phyloP scores from a whole-genome alignment of 345 rosid species.

The Pistacia atlantica region DNA sequence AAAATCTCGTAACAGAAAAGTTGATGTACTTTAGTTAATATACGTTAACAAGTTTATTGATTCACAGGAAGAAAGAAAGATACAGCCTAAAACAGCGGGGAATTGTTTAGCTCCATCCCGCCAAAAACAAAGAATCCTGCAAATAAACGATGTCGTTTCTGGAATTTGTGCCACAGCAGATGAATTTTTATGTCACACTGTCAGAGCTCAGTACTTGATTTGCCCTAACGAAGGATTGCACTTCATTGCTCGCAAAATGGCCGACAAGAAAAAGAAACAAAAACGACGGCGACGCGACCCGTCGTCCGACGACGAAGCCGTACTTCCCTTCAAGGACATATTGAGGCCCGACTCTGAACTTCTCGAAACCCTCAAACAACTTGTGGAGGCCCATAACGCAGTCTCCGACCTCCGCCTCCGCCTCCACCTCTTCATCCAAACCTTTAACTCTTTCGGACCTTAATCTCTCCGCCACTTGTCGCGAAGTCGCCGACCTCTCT shows the following conservation, averaged over 20 bases:
- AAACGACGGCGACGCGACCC: constrained; percentile 73
- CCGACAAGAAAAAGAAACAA: constrained; percentile 48
- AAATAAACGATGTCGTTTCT: constrained; percentile 4
- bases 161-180: neutral
- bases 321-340: constrained; percentile 68
- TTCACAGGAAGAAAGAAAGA: too few species aligned
- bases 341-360: constrained; percentile 67
- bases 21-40: too few species aligned
- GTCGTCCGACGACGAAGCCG: constrained; percentile 37
- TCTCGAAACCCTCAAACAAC: constrained; percentile 47
- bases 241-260: constrained; percentile 27
- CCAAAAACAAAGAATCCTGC: neutral
- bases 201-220: neutral
- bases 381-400: constrained; percentile 23
- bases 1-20: too few species aligned
- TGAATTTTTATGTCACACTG: too few species aligned
- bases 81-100: too few species aligned
- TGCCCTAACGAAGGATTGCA: neutral
- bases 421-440: constrained; percentile 52
- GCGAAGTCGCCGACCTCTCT: constrained; percentile 87
- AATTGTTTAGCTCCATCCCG: neutral
- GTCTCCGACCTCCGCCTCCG: constrained; percentile 36
- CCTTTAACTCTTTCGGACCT: constrained; percentile 83
- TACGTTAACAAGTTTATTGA: too few species aligned
- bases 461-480: constrained; percentile 65